Base-by-base conservation (phyloP, 2,329 filamentous ascomycete species). In the Exophiala oligosperma region DNA sequence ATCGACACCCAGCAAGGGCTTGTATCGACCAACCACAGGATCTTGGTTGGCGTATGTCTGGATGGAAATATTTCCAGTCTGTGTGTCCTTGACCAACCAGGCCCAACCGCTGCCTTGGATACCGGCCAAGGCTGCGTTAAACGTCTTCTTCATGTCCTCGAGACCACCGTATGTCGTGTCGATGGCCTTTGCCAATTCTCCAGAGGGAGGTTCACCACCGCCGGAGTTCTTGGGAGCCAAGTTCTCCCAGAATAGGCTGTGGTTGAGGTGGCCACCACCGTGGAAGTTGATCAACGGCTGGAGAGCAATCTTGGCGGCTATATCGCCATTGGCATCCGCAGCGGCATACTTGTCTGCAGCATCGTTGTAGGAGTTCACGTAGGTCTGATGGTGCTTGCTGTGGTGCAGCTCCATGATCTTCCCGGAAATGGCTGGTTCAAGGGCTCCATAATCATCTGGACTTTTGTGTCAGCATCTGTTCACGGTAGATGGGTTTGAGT, bases 351-450 rank as follows among this genome's bases (percentile, higher is more conserved):
- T 85, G 71, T 90, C 83, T 57, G 85, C 79, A 46, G 90, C 89
- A 57, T 86, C 82, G 79, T 96, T 96, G 77, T 90, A 88, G 72
- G 90, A 90, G 74, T 87, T 94, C 68, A 96, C 89, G 75, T 96
- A 96, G 69, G 92, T 91, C 76, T 93, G 87, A 79, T 96, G 92
- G 81, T 96, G 92, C 78, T 93, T 95, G 77, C 83, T 84, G 83
- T 96, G 90, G 81, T 96, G 92, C 32, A 96, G 85, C 79, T 95
- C 89, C 92, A 96, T 96, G 79, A 96, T 96, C 77, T 93, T 84
- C 72, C 87, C 86, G 41, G 89, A 92, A 80, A 96, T 83, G 72
- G 82, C 76, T 66, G 84, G 85, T 80, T 99, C 94, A 69, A 99
- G 91, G 52, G 92, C 94, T 73, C 89, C 91, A 76, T 97, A 99